A percentile compares a stretch with the other conserved stretches of the same genome.
phyloP scores from a whole-genome alignment of 2,329 filamentous ascomycete genomes.

The Verticillium nubilum region DNA sequence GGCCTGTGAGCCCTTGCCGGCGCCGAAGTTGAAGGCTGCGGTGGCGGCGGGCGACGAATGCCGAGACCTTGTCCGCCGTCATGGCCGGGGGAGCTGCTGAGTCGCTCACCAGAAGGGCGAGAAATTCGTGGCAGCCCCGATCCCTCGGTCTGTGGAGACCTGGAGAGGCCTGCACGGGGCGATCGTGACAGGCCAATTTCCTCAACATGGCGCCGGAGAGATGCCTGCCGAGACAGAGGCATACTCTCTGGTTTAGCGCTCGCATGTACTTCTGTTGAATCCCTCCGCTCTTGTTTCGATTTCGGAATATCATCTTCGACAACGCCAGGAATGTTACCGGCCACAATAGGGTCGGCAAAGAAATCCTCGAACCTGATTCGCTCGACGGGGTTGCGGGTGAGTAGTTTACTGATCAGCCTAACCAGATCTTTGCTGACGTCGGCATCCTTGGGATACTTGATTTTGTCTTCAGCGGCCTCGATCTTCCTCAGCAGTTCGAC shows the following conservation, averaged over 20 bases:
- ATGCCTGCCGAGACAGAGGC: conserved; percentile 25
- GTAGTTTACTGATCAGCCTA: conserved; percentile 67
- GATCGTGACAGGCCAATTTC: conserved; percentile 25
- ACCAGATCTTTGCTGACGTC: conserved; percentile 73
- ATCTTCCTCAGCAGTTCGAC: conserved; percentile 87
- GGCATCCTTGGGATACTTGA: conserved; percentile 73
- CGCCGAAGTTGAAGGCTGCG: conserved; percentile 42
- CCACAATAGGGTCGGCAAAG: conserved; percentile 70
- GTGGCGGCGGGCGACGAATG: conserved; percentile 42
- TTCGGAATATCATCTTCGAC: conserved; percentile 68
- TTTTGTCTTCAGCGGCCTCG: conserved; percentile 78
- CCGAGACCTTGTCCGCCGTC: conserved; percentile 45
- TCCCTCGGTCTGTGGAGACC: conserved; percentile 32
- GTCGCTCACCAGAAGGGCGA: conserved; percentile 11
- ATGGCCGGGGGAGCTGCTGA: conserved; percentile 26
- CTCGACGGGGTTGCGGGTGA: conserved; percentile 83
- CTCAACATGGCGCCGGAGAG: conserved; percentile 35
- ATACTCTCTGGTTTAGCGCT: conserved; percentile 14
- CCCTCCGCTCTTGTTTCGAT: conserved; percentile 27
- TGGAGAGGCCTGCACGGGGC: conserved; percentile 34
- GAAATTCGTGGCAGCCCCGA: conserved; percentile 26
- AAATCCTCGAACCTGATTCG: conserved; percentile 82
- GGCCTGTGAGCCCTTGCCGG: conserved; percentile 37
- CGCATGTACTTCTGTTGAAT: conserved; percentile 12
- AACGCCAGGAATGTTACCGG: conserved; percentile 70